Base-by-base conservation (phyloP, 805 yeast species). In the Naumovozyma castellii region DNA sequence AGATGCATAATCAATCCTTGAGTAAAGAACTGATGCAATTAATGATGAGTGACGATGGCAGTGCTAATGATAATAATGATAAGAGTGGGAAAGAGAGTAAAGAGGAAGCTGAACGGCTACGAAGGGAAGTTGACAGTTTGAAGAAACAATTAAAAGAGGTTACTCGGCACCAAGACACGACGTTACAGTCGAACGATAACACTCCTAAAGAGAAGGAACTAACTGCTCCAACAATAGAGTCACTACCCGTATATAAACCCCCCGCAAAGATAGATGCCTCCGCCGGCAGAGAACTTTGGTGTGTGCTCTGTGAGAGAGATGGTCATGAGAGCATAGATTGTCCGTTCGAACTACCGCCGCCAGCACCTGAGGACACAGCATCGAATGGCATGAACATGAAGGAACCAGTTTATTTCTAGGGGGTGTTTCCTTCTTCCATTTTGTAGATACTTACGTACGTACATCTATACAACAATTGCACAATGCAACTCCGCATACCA, bases 291-390 rank as follows among this genome's bases (percentile, higher is more conserved):
- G 65, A 65, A 19, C 70, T 75, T 45, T 90, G 96, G 95, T 90
- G 98, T 64, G 95, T 94, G 0, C 67, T 86, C 39, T 90, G 98
- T 64, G 97, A 90, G 58, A 67, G 85, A 40, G 78, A 76, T 34
- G 98, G 97, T 0, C 98, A 90, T 56, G 80, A 78, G 36, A 82
- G 92, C 47, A 68, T 79, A 22, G 86, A 86, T 41, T 90, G 98
- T 61, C 96, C 96, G 5, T 37, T 36, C n/a, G 30, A 22, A 20
- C 4, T 34, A 13, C 18, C 17, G 6, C 32, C 32, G 14, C 13
- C 15, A 12, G 14, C 8, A 29, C 14, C 14, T n/a, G 32, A 9
- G 5, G 32, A 14, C 32, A 12, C 32, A 22, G 28, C 28, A 12
- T 12, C 13, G 32, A 14, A 6, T 22, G 10, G 10, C 27, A 22